These are phyloP conservation scores for Xanthoceras sorbifolium DNA, from an alignment of 345 rosid genomes.

Conservation along the genomic window DNA sequence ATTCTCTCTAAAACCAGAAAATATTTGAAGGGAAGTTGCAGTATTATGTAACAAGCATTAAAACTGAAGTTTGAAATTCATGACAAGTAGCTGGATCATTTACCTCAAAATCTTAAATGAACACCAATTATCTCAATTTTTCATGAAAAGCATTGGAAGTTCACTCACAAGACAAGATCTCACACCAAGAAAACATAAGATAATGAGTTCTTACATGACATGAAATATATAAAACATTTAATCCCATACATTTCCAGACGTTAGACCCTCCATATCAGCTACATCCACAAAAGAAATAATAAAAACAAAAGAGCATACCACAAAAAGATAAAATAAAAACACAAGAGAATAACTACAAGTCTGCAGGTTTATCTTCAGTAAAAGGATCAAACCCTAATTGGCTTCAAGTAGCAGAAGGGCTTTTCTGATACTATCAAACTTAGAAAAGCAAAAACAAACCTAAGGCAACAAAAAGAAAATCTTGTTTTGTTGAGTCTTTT, in stretches of 20 bases:
- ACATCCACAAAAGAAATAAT: no score
- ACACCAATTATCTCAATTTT: background rate
- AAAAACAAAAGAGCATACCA: background rate
- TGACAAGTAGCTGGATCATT: background rate
- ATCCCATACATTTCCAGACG: background rate
- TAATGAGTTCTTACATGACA: constrained; percentile 18
- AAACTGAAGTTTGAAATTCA: background rate
- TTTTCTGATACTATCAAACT: background rate
- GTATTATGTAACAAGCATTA: background rate
- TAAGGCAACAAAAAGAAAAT: background rate
- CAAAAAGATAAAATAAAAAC: background rate
- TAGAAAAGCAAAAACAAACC: no score
- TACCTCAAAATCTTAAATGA: background rate
- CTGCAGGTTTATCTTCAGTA: background rate
- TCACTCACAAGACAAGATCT: background rate
- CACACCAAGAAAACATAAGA: background rate
- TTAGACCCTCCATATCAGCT: background rate
- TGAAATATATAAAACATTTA: background rate
- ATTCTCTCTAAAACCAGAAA: no score
- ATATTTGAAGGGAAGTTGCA: background rate
- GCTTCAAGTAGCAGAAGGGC: background rate
- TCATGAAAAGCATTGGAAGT: background rate
- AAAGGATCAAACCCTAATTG: constrained; percentile 8
- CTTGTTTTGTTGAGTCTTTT: background rate
- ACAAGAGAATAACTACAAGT: background rate